Evolutionary conservation across 2,329 filamentous ascomycete genomes (phyloP).

Genomic region (Botrytis paeoniae): DNA sequence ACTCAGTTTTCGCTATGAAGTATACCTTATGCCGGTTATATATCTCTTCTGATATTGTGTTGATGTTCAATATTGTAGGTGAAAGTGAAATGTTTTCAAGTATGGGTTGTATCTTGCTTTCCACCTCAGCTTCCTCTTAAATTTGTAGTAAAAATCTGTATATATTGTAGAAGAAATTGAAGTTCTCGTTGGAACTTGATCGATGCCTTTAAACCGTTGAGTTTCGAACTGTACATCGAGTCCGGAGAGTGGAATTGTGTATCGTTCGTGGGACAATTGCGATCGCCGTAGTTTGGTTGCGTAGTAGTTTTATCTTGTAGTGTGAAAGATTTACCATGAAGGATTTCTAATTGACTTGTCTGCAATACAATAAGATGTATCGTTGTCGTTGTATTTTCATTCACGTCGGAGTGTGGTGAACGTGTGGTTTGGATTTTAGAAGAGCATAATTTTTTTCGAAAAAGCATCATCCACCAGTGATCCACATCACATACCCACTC

Average conservation of each 20-base stretch:
- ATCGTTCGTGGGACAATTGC: not conserved
- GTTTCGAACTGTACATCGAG: constrained; percentile 27
- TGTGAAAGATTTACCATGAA: fast-evolving
- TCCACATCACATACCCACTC: too few relatives aligned
- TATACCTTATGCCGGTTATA: not conserved
- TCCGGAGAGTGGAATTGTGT: not conserved
- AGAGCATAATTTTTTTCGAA: not conserved
- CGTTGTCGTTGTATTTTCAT: not conserved
- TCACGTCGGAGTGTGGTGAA: not conserved
- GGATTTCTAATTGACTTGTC: not conserved
- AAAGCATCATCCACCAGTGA: not conserved
- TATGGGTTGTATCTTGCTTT: constrained; percentile 6
- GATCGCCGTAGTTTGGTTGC: not conserved
- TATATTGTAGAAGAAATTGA: constrained; percentile 32
- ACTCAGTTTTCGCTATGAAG: not conserved
- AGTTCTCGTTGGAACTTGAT: constrained; percentile 31
- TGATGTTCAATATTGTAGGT: not conserved
- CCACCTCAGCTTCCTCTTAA: constrained; percentile 18
- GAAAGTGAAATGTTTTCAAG: constrained; percentile 5
- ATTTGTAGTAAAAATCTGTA: constrained; percentile 21
- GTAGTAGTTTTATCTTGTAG: not conserved
- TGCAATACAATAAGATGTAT: not conserved
- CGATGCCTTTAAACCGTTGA: constrained; percentile 23
- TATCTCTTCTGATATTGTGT: not conserved
- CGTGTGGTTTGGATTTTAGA: not conserved